Percentiles rank a stretch among this genome's conserved stretches.
Conservation (phyloP, 1,139 yeast species). For the Geotrichum cucujoidarum region DNA sequence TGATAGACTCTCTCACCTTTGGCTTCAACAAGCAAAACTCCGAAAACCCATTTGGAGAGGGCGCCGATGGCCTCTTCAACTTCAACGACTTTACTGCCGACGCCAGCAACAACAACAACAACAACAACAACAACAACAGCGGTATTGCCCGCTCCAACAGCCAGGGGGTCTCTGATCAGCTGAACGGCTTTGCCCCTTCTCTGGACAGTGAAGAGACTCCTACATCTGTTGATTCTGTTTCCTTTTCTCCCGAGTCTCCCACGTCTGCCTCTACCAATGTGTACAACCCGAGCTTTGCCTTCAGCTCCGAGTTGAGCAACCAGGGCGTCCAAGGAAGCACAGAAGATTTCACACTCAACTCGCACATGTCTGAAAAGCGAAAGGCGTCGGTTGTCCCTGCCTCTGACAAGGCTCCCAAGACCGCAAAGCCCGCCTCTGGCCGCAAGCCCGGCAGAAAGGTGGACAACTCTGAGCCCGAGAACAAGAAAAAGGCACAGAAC, state of each 20-base stretch:
- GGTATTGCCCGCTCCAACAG: too few relatives aligned
- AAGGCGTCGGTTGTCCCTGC: conserved; percentile 9
- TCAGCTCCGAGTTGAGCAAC: neutral
- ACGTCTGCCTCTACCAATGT: neutral
- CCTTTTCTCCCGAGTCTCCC: conserved; percentile 18
- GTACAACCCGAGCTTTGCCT: neutral
- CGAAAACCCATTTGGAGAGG: neutral
- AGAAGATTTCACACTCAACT: neutral
- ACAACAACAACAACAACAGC: neutral
- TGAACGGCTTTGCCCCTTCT: conserved; percentile 2
- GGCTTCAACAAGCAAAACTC: neutral
- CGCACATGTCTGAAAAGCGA: conserved; percentile 9
- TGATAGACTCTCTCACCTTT: neutral
- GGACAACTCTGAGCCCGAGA: conserved; percentile 69
- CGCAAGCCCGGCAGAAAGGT: conserved; percentile 67
- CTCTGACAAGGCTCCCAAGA: conserved; percentile 1
- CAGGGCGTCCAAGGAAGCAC: neutral
- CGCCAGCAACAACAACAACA: neutral
- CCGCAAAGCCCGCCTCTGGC: conserved; percentile 2
- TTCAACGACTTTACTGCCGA: neutral
- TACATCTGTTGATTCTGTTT: conserved; percentile 11
- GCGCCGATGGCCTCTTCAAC: neutral
- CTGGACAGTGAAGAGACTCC: conserved; percentile 15
- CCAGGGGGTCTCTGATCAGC: neutral
- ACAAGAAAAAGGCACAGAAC: conserved; percentile 91